Evolutionary conservation across 208 protist genomes (phyloP), one percentile per base, ranked within the genome.

Genomic region (Acanthamoeba triangularis): DNA sequence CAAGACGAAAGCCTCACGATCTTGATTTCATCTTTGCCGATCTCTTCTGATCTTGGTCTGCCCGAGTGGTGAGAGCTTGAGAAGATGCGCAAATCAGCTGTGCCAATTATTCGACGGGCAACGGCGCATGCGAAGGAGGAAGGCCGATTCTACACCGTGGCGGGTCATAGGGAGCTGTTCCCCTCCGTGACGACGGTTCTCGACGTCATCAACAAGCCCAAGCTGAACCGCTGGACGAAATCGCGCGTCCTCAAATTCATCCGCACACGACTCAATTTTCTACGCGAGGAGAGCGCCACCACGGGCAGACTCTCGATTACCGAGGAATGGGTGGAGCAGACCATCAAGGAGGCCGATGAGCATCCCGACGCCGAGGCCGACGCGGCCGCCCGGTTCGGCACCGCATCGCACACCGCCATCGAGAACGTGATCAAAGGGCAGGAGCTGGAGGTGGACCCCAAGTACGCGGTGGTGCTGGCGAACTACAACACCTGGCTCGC

Each of bases 121-220:
- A 33, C 88, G 10, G 54, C 2, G 11, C 44, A 18, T 18, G 5
- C 16, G 5, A 7, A 25, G 23, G 23, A 87, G 4, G 91, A 61
- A 47, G 91, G 91, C 67, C 91, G 91, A 28, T 94, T 94, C 52
- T 94, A 94, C 37, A 59, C 20, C 1, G 69, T 94, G 0, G 35
- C 6, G 30, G 91, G 91, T 3, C 25, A 54, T 20, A 35, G 0
- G 0, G 69, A 94, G 67, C 61, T 72, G 23, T 95, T 78, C 59
- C 96, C 96, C 0, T 96, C 96, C 4, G 96, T 96, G 2, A 96
- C 96, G 37, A 95, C 96, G 23, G 56, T 96, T 3, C 67, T 96
- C 28, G 37, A 80, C 23, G 95, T 96, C 25, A 96, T 96, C 35
- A 78, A 96, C 49, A 93, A 95, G 54, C 96, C 96, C 28, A 0